Evolutionary conservation across 1,284 basidiomycete genomes (phyloP), one percentile per base, ranked within the genome.

Genomic region (Abortiporus biennis): DNA sequence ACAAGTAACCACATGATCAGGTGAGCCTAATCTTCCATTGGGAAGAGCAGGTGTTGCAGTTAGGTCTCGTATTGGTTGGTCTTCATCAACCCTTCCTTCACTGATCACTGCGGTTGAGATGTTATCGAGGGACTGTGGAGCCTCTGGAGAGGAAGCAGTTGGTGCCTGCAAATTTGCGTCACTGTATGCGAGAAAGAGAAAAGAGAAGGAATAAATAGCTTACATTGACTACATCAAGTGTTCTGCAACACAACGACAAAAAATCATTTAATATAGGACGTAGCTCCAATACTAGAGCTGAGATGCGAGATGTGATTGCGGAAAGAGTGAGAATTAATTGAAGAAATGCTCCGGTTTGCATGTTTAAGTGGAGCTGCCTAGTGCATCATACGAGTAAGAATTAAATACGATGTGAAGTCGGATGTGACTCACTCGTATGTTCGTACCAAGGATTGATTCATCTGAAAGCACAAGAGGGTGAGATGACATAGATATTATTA

Each of bases 281-380:
- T 2, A 82, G 46, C 41, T 78, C 75, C 24, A 57, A 55, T 13
- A 69, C 56, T n/a, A 85, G 53, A 2, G 59, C 52, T 24, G 63
- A 63, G 50, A 84, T 59, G 43, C 85, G 72, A 1, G 82, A 80
- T 27, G 70, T 64, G 34, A 86, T 71, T 6, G 77, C 78, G 16
- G 68, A 63, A 25, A 88, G 64, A 2, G 74, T 67, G 23, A 89
- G 54, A 11, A 81, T 64, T 8, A 85, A 54, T 47, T 84, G 80
- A 3, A 85, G 63, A 53, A 89, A 89, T 15, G 81, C 79, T 12
- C 80, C 84, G 1, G 74, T 73, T 54, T 83, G 80, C 67, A 87
- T 74, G 36, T 75, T 72, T 17, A 80, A 63, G 23, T 67, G 62
- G 44, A 86, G 76, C 23, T 73, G 73, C 36, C 85, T 88, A 16